Evolutionary conservation across 2,329 filamentous ascomycete genomes (phyloP), one percentile per base, ranked within the genome.

Genomic region (Cladophialophora yegresii): DNA sequence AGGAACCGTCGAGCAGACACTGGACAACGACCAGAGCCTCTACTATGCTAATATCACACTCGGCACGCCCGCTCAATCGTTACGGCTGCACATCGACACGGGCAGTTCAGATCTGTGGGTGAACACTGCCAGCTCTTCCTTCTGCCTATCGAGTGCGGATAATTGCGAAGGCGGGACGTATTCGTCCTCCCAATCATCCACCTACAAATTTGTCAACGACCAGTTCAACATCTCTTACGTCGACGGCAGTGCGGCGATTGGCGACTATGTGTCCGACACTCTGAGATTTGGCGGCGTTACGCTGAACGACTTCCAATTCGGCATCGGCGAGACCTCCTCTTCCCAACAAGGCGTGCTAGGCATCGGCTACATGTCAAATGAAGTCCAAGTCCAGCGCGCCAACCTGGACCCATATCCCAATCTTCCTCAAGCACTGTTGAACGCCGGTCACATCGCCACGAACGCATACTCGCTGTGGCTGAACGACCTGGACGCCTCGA

Each of bases 141-240:
- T 90, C 16, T 96, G 91, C 73, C 72, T 73, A 7, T 72, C 75
- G 4, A 71, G 73, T 1, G 74, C 75, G 1, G 73, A 81, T 13
- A 82, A 83, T 0, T 95, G 91, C 73, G 72, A 76, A 5, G 77
- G 77, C 20, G 91, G 90, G 13, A 86, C 86, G 1, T 96, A 92
- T 76, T 75, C 78, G 50, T 83, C 89, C 47, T 89, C 90, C 73
- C 77, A 81, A 0, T 96, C 92, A 0, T 91, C 89, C 1, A 90
- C 91, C 1, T 93, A 93, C 76, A 72, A 82, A 36, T 92, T 88
- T 73, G 77, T 96, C 61, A 87, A 87, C 67, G 87, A 85, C 72
- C 82, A 87, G 65, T 96, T 97, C 80, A 93, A 93, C 78, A 96
- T 96, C 68, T 87, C 87, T 1, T 96, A 96, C 70, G 89, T 90